phyloP scores from a whole-genome alignment of 139 green algal species.

The Nannochloris sp. region DNA sequence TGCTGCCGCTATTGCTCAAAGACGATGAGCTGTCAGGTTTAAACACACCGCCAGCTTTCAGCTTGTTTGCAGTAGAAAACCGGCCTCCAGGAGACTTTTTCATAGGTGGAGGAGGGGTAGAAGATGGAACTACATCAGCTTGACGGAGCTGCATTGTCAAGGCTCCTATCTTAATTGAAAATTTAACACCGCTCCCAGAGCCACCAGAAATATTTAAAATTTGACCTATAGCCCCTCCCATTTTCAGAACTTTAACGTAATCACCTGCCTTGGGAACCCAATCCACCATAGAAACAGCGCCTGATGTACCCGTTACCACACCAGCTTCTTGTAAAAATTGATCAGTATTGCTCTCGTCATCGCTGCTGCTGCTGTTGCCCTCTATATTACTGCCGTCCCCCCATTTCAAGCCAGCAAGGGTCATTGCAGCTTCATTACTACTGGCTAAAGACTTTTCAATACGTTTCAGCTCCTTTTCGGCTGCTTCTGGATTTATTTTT shows the following conservation, averaged over 20 bases:
- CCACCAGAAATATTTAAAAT: neutral
- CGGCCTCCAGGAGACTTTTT: neutral
- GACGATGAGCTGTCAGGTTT: too few relatives aligned
- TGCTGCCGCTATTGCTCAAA: neutral
- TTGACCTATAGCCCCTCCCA: conserved; percentile 20
- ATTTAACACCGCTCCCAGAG: neutral
- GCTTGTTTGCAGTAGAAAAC: neutral
- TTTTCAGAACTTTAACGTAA: conserved; percentile 17
- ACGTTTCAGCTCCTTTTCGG: neutral
- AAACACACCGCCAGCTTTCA: too few relatives aligned
- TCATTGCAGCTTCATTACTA: neutral
- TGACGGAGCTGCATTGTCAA: conserved; percentile 19
- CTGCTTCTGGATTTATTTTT: neutral
- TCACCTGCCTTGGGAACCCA: conserved; percentile 22
- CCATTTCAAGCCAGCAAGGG: neutral
- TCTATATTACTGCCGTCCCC: neutral
- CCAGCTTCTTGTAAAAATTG: too few relatives aligned
- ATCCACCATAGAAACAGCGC: too few relatives aligned
- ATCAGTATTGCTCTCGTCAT: neutral
- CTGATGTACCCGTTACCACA: too few relatives aligned
- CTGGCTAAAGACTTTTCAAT: neutral
- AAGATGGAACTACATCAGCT: conserved; percentile 16
- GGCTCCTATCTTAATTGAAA: conserved; percentile 24
- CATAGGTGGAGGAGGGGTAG: too few relatives aligned
- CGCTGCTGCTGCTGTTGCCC: neutral